Percentiles rank a stretch among this genome's conserved stretches.
Evolutionary conservation across 192 early-diverging fungal species (phyloP).

Genomic region (Rhizoclosmatium sp.): DNA sequence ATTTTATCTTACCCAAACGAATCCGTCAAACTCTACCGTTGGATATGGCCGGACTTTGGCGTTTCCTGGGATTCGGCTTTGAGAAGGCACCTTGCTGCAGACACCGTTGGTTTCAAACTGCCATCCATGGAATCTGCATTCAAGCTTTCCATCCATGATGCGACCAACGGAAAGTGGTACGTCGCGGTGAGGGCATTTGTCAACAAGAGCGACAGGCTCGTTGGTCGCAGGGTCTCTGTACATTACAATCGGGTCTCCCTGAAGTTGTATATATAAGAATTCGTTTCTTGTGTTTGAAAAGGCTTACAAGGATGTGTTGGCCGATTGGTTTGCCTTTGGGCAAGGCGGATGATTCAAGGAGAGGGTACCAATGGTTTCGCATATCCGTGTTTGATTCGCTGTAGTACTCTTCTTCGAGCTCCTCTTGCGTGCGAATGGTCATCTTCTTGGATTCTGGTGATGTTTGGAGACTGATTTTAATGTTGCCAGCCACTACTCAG

Average conservation of each 20-base stretch:
- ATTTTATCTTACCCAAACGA: slow-evolving; percentile 40
- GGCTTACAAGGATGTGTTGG: not conserved
- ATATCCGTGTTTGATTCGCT: slow-evolving; percentile 23
- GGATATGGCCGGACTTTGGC: slow-evolving; percentile 47
- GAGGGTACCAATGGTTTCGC: slow-evolving; percentile 43
- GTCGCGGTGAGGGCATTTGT: slow-evolving; percentile 56
- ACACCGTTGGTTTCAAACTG: slow-evolving; percentile 48
- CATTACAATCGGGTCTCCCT: slow-evolving; percentile 50
- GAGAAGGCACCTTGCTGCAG: slow-evolving; percentile 47
- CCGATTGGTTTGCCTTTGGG: not conserved
- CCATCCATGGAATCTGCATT: slow-evolving; percentile 60
- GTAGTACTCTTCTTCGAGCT: slow-evolving; percentile 11
- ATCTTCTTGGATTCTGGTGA: no score
- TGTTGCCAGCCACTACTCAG: no score
- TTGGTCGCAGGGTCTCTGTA: slow-evolving; percentile 47
- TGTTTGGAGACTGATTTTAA: no score
- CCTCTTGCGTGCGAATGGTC: not conserved
- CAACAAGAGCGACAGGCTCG: slow-evolving; percentile 36
- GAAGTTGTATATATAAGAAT: not conserved
- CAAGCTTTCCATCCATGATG: slow-evolving; percentile 49
- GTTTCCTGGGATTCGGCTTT: slow-evolving; percentile 41
- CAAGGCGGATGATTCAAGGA: slow-evolving; percentile 31
- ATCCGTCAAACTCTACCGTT: slow-evolving; percentile 35
- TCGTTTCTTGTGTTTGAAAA: not conserved
- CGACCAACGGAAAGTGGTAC: slow-evolving; percentile 49